phyloP scores from a whole-genome alignment of 2,329 filamentous ascomycete species.

The Daldinia eschscholtzii region DNA sequence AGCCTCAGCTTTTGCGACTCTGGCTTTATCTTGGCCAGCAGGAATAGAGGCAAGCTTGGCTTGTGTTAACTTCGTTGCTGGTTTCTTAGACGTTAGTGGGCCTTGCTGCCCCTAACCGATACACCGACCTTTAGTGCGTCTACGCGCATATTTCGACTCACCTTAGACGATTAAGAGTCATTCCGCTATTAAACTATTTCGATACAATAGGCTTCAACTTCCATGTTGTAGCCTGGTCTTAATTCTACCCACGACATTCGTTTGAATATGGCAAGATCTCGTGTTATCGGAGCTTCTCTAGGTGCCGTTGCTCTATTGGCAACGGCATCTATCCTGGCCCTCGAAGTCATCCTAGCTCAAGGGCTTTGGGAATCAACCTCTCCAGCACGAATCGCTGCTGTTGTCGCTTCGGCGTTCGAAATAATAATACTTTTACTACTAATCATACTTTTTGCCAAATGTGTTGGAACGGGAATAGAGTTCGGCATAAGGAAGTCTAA shows the following conservation, averaged over 20 bases:
- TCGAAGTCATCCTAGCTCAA: constrained; percentile 58
- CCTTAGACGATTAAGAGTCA: constrained; percentile 8
- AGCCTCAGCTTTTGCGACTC: constrained; percentile 15
- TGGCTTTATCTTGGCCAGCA: background rate
- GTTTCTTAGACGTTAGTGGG: constrained; percentile 32
- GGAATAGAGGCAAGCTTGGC: constrained; percentile 1
- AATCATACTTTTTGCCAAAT: constrained; percentile 51
- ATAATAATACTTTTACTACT: constrained; percentile 55
- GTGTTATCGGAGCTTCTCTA: constrained; percentile 53
- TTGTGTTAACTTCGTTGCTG: constrained; percentile 15
- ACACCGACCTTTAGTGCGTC: constrained; percentile 32
- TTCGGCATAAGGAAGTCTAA: constrained; percentile 46
- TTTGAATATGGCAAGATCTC: constrained; percentile 54
- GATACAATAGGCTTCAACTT: constrained; percentile 12
- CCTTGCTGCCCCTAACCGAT: constrained; percentile 43
- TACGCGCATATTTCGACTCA: constrained; percentile 27
- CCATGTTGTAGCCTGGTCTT: constrained; percentile 15
- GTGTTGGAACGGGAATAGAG: constrained; percentile 47
- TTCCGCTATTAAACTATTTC: constrained; percentile 8
- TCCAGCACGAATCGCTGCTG: constrained; percentile 54
- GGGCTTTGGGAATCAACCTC: constrained; percentile 50
- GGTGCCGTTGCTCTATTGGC: constrained; percentile 56
- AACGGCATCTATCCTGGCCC: constrained; percentile 56
- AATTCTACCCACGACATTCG: constrained; percentile 25
- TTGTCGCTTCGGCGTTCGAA: constrained; percentile 57